A percentile compares a stretch with the other conserved stretches of the same genome.
These are phyloP conservation scores for Dendrobium nobile DNA, from an alignment of 106 monocot genomes.

Conservation along the genomic window DNA sequence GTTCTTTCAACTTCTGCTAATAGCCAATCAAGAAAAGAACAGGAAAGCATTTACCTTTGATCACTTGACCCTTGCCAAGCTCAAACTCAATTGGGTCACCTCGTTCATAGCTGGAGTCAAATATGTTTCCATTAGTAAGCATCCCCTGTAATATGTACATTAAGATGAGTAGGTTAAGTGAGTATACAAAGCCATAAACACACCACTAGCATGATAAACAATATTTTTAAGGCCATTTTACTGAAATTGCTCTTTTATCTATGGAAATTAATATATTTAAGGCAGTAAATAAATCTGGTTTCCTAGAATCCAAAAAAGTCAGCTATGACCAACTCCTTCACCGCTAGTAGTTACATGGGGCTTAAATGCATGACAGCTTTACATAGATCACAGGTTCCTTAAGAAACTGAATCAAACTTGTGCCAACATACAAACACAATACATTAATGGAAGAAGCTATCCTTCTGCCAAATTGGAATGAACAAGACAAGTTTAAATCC, in stretches of 20 bases:
- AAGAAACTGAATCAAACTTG: neutral
- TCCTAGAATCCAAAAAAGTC: neutral
- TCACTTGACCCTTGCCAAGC: constrained; percentile 93
- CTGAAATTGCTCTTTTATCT: neutral
- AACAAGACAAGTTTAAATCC: neutral
- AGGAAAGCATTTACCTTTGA: constrained; percentile 56
- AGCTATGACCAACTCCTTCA: neutral
- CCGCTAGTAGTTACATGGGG: neutral
- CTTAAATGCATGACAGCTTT: neutral
- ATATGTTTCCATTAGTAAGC: constrained; percentile 86
- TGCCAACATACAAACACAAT: neutral
- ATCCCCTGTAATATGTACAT: constrained; percentile 38
- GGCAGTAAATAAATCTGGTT: neutral
- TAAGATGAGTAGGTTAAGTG: neutral
- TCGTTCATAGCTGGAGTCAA: constrained; percentile 97
- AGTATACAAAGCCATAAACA: too few relatives aligned
- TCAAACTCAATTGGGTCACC: constrained; percentile 98
- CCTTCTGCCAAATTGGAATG: neutral
- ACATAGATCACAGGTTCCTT: neutral
- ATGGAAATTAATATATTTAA: too few relatives aligned
- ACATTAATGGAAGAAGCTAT: neutral
- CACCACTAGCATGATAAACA: neutral
- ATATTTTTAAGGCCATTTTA: neutral
- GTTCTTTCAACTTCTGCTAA: neutral
- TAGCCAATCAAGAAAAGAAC: neutral